Conservation (phyloP, 1,139 yeast genomes). For the Yamadazyma membranifaciens region DNA sequence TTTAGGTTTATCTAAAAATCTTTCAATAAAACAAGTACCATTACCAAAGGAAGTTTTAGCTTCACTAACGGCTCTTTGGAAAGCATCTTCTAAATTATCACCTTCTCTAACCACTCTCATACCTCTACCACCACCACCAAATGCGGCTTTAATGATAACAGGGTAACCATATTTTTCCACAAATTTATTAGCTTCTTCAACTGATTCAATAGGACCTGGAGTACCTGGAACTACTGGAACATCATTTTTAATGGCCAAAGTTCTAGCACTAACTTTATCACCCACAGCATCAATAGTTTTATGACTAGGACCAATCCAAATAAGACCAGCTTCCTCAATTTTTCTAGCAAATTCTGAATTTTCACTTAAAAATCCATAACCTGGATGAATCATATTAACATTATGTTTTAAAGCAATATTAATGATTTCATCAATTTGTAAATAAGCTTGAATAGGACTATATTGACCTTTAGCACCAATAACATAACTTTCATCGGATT, state of each 20-base stretch:
- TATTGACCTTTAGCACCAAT: slow-evolving; percentile 88
- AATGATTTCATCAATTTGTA: slow-evolving; percentile 94
- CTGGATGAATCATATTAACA: slow-evolving; percentile 98
- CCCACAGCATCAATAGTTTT: slow-evolving; percentile 94
- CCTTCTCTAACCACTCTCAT: slow-evolving; percentile 99
- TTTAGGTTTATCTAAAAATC: slow-evolving; percentile 93
- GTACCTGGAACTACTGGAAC: slow-evolving; percentile 99
- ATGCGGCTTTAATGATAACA: slow-evolving; percentile 97
- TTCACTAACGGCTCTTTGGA: slow-evolving; percentile 90
- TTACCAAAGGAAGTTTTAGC: slow-evolving; percentile 95
- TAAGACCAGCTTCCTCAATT: slow-evolving; percentile 87
- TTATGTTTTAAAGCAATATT: slow-evolving; percentile 82
- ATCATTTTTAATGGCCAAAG: slow-evolving; percentile 71
- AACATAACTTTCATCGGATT: slow-evolving; percentile 90
- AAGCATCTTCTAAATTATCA: slow-evolving; percentile 89
- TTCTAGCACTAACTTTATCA: slow-evolving; percentile 94
- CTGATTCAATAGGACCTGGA: slow-evolving; percentile 88
- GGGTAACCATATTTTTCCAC: slow-evolving; percentile 88
- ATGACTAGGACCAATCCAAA: slow-evolving; percentile 95
- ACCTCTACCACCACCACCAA: slow-evolving; percentile 99
- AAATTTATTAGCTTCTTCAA: slow-evolving; percentile 74
- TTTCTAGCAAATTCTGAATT: slow-evolving; percentile 92
- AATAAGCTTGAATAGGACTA: slow-evolving; percentile 94
- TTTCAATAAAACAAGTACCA: slow-evolving; percentile 96
- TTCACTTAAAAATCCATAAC: slow-evolving; percentile 94